A percentile compares a stretch with the other conserved stretches of the same genome.
Evolutionary conservation across 2,329 filamentous ascomycete species (phyloP).

Genomic region (Penicillium sp.): DNA sequence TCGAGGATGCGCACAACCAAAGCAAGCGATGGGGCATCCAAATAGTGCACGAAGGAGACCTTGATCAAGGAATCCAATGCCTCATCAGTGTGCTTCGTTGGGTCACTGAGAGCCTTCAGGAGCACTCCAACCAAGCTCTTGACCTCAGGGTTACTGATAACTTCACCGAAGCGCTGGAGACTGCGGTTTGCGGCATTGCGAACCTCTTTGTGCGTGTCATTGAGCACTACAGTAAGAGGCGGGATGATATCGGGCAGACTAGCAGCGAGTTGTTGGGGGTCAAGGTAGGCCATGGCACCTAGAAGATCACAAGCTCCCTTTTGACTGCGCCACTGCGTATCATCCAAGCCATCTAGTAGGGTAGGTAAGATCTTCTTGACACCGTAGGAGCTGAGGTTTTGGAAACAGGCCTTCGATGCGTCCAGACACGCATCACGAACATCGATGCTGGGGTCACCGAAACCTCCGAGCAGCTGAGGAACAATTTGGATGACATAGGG

Average conservation of each 20-base stretch:
- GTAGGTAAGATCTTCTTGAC: slow-evolving; percentile 93
- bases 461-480: slow-evolving; percentile 81
- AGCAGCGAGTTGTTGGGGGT: slow-evolving; percentile 87
- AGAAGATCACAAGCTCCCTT: slow-evolving; percentile 95
- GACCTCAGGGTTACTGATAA: slow-evolving; percentile 96
- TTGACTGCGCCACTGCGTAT: slow-evolving; percentile 96
- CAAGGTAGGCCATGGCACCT: slow-evolving; percentile 97
- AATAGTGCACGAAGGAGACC: slow-evolving; percentile 95
- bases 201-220: slow-evolving; percentile 98
- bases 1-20: slow-evolving; percentile 94
- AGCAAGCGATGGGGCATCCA: slow-evolving; percentile 94
- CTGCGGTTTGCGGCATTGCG: slow-evolving; percentile 87
- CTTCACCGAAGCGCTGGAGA: slow-evolving; percentile 95
- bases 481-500: slow-evolving; percentile 96
- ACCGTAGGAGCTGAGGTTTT: slow-evolving; percentile 87
- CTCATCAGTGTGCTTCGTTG: slow-evolving; percentile 94
- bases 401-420: slow-evolving; percentile 90
- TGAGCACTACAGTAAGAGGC: slow-evolving; percentile 86
- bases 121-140: slow-evolving; percentile 88
- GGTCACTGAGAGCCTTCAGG: slow-evolving; percentile 93
- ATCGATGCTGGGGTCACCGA: slow-evolving; percentile 82
- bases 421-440: slow-evolving; percentile 91
- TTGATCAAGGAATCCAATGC: slow-evolving; percentile 93
- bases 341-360: slow-evolving; percentile 85
- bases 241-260: slow-evolving; percentile 97